phyloP scores from a whole-genome alignment of 2,329 filamentous ascomycete species.

The Hypoxylon rubiginosum region DNA sequence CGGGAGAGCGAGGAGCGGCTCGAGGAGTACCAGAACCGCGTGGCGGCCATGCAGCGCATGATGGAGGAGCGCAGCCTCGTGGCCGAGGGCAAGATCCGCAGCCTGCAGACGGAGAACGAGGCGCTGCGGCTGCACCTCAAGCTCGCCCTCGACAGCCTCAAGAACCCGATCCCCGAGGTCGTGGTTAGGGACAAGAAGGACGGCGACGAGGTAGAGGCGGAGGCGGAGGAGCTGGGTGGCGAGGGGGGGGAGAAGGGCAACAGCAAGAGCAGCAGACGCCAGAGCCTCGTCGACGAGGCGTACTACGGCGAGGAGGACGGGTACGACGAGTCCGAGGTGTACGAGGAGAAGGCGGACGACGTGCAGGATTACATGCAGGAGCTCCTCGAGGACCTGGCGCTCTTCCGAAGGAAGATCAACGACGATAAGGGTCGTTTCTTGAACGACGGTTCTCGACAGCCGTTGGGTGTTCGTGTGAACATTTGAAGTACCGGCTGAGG shows the following conservation, averaged over 20 bases:
- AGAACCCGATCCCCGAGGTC: conserved; percentile 86
- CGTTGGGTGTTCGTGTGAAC: conserved; percentile 62
- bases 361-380: conserved; percentile 89
- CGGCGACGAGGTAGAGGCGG: conserved; percentile 47
- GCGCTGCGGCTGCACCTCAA: conserved; percentile 88
- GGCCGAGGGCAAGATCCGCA: conserved; percentile 92
- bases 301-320: conserved; percentile 70
- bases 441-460: conserved; percentile 71
- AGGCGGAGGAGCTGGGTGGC: conserved; percentile 51
- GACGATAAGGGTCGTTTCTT: conserved; percentile 83
- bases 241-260: conserved; percentile 53
- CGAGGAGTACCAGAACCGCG: conserved; percentile 94
- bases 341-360: conserved; percentile 69
- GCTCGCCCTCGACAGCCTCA: conserved; percentile 85
- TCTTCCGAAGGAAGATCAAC: conserved; percentile 88
- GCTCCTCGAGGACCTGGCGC: conserved; percentile 81
- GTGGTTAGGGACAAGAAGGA: conserved; percentile 53
- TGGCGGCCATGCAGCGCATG: conserved; percentile 89
- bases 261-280: conserved; percentile 47
- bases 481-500: conserved; percentile 42
- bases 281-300: conserved; percentile 64
- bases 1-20: conserved; percentile 83
- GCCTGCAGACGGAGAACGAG: conserved; percentile 90
- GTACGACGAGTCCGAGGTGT: conserved; percentile 57
- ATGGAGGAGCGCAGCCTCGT: conserved; percentile 96